phyloP scores from a whole-genome alignment of 176 grass and related monocot genomes.

The Aechmea fasciata region DNA sequence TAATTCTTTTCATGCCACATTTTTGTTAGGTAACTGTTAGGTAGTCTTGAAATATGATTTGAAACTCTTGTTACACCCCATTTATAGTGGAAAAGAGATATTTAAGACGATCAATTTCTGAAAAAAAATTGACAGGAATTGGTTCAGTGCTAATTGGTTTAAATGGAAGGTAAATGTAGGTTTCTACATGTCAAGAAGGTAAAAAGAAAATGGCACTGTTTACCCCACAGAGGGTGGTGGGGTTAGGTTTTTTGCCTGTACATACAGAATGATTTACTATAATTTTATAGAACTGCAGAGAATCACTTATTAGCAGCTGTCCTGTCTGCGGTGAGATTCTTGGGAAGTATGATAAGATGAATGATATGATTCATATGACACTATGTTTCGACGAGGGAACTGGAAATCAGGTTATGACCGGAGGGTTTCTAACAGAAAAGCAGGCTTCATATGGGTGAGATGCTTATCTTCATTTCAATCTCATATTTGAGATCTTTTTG shows the following conservation, averaged over 20 bases:
- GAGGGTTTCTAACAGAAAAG: constrained; percentile 93
- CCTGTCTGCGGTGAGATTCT: constrained; percentile 95
- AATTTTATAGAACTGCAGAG: constrained; percentile 44
- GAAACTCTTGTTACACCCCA: not conserved
- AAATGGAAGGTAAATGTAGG: no score
- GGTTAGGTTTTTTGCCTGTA: no score
- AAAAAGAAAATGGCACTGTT: no score
- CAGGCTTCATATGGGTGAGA: constrained; percentile 89
- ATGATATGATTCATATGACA: constrained; percentile 97
- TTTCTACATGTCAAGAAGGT: no score
- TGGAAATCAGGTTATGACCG: constrained; percentile 92
- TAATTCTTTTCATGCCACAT: no score
- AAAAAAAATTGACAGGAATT: not conserved
- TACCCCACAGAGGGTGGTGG: no score
- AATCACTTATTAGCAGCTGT: constrained; percentile 86
- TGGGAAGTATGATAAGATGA: constrained; percentile 81
- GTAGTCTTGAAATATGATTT: no score
- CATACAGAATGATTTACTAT: not conserved
- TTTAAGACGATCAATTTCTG: not conserved
- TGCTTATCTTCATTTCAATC: constrained; percentile 7
- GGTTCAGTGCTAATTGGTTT: no score
- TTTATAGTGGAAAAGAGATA: not conserved
- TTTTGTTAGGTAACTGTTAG: no score
- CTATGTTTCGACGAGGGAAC: constrained; percentile 99
- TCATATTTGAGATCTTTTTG: constrained; percentile 2